Evolutionary conservation across 140 eudicot species (phyloP).

Genomic region (Anethum foeniculum): DNA sequence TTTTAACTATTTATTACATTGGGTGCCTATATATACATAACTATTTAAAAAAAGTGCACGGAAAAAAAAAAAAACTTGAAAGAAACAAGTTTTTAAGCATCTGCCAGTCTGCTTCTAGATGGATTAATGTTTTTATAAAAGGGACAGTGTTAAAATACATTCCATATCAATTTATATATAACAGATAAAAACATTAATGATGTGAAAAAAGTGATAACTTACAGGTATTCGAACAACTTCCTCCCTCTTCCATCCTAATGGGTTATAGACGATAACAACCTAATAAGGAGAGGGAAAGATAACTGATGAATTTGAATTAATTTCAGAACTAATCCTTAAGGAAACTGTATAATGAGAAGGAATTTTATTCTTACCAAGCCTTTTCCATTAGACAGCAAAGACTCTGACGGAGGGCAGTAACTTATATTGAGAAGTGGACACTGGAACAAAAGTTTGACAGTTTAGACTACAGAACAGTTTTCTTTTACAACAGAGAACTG

Average conservation of each 20-base stretch:
- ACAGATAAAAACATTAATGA: not conserved
- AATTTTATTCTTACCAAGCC: conserved; percentile 51
- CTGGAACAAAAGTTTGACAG: conserved; percentile 24
- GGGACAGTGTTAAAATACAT: not conserved
- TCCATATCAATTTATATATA: not conserved
- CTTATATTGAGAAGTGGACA: conserved; percentile 92
- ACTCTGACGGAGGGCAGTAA: conserved; percentile 91
- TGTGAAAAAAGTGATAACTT: conserved; percentile 28
- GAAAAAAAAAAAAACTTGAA: not conserved
- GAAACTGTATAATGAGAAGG: not conserved
- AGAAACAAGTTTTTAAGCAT: not conserved
- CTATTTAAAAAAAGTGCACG: not conserved
- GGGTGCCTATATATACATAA: not conserved
- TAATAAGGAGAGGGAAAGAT: conserved; percentile 15
- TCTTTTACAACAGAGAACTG: not conserved
- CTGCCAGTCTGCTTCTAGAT: not conserved
- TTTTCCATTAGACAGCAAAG: conserved; percentile 53
- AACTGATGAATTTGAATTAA: conserved; percentile 3
- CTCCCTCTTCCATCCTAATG: conserved; percentile 91
- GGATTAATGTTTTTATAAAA: not conserved
- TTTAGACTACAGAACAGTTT: not conserved
- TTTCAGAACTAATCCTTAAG: not conserved
- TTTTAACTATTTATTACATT: not conserved
- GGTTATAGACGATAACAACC: conserved; percentile 76
- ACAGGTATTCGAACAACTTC: conserved; percentile 94